Conservation (phyloP, 2,329 filamentous ascomycete species). For the Aspergillus arachidicola region DNA sequence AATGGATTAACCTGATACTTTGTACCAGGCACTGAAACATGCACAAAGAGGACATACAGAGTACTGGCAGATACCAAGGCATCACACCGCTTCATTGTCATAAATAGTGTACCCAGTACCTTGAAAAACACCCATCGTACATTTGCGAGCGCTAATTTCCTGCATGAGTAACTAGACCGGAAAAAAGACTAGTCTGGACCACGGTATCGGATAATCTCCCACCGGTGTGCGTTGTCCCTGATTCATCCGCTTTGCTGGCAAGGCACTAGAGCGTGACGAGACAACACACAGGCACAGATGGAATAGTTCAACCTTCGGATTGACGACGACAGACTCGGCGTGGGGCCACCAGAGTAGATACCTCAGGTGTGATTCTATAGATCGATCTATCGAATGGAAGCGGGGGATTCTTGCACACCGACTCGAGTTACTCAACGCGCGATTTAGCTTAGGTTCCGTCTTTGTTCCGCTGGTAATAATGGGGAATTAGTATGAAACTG, state of each 20-base stretch:
- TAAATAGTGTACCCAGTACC: background rate
- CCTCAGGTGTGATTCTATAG: background rate
- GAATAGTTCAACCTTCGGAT: background rate
- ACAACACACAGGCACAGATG: conserved; percentile 2
- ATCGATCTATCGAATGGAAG: background rate
- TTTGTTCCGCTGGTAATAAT: background rate
- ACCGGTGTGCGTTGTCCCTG: background rate
- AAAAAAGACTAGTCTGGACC: conserved; percentile 1
- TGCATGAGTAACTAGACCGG: background rate
- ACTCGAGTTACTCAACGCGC: background rate
- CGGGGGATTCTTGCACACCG: background rate
- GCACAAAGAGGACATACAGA: background rate
- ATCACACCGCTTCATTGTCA: background rate
- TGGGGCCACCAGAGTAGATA: background rate
- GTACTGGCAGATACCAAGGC: background rate
- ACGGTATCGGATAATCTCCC: background rate
- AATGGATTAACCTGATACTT: background rate
- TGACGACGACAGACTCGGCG: background rate
- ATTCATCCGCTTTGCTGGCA: background rate
- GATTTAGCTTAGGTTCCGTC: background rate
- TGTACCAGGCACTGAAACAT: background rate
- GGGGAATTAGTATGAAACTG: background rate
- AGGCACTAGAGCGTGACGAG: background rate
- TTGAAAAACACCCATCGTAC: background rate
- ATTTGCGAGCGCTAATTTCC: background rate